phyloP scores from a whole-genome alignment of 129 eudicot species.

The Lonicera japonica region DNA sequence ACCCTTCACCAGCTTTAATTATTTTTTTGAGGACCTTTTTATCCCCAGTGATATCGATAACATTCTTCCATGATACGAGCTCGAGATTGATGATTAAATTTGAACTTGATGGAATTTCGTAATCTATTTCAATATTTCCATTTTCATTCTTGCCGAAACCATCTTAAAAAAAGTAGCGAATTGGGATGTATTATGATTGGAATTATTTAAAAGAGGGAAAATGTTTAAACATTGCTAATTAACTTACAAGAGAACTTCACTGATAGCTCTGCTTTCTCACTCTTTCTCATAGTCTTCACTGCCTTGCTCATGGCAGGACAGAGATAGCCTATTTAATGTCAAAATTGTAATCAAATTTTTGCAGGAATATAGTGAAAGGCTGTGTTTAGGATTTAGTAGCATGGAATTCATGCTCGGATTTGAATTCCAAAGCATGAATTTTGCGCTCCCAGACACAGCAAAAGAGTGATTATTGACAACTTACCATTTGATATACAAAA shows the following conservation, averaged over 20 bases:
- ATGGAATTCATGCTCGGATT: no score
- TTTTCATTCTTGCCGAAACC: slow-evolving; percentile 14
- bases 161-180: slow-evolving; percentile 22
- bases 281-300: slow-evolving; percentile 77
- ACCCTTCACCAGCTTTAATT: slow-evolving; percentile 51
- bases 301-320: slow-evolving; percentile 77
- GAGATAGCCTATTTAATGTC: slow-evolving; percentile 30
- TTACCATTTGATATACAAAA: slow-evolving; percentile 39
- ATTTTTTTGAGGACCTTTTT: slow-evolving; percentile 60
- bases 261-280: slow-evolving; percentile 55
- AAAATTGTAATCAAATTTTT: background rate
- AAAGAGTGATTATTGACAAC: slow-evolving; percentile 11
- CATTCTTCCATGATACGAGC: slow-evolving; percentile 59
- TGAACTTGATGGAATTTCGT: slow-evolving; percentile 3
- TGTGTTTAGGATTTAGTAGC: no score
- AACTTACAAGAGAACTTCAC: slow-evolving; percentile 41
- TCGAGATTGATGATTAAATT: slow-evolving; percentile 36
- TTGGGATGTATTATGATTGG: background rate
- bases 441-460: no score
- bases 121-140: background rate
- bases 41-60: slow-evolving; percentile 50
- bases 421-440: no score
- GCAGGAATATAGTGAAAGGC: background rate
- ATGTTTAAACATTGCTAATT: background rate
- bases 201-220: background rate